These are phyloP conservation scores for Rhizopus delemar DNA, from an alignment of 371 early-diverging fungal species.

Conservation along the genomic window DNA sequence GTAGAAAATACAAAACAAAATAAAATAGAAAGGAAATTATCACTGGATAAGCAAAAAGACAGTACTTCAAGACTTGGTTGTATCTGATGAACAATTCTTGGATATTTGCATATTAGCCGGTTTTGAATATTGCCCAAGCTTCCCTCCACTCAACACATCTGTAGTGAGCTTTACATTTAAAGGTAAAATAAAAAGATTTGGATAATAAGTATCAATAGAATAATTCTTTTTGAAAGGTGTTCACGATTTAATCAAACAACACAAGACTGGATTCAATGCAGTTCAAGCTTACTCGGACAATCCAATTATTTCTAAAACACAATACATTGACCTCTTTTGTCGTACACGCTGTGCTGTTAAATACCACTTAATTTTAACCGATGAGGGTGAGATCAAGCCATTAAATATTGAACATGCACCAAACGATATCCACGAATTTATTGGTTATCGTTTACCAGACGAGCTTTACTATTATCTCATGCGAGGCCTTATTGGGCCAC, in stretches of 20 bases:
- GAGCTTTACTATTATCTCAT: constrained; percentile 74
- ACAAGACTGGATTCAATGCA: constrained; percentile 75
- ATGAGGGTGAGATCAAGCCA: constrained; percentile 72
- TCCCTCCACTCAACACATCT: constrained; percentile 66
- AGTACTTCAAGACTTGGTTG: constrained; percentile 63
- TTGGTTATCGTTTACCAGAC: constrained; percentile 79
- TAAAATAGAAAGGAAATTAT: constrained; percentile 60
- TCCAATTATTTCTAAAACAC: constrained; percentile 53
- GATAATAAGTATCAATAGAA: neutral
- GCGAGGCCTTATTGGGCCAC: constrained; percentile 70
- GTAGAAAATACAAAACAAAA: neutral
- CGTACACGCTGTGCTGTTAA: constrained; percentile 73
- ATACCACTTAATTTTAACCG: constrained; percentile 71
- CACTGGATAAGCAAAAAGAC: constrained; percentile 67
- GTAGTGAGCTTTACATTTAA: constrained; percentile 64
- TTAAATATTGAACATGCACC: constrained; percentile 69
- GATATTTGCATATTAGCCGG: constrained; percentile 85
- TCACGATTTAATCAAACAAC: constrained; percentile 68
- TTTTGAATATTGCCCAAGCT: constrained; percentile 73
- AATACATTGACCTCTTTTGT: constrained; percentile 74
- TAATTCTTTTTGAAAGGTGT: constrained; percentile 28
- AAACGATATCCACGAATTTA: constrained; percentile 81
- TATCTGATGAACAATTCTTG: constrained; percentile 75
- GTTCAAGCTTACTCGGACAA: constrained; percentile 68
- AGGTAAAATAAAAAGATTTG: constrained; percentile 26